Conservation (phyloP, 352 stramenopile genomes). For the Phytopythium oedochilum region DNA sequence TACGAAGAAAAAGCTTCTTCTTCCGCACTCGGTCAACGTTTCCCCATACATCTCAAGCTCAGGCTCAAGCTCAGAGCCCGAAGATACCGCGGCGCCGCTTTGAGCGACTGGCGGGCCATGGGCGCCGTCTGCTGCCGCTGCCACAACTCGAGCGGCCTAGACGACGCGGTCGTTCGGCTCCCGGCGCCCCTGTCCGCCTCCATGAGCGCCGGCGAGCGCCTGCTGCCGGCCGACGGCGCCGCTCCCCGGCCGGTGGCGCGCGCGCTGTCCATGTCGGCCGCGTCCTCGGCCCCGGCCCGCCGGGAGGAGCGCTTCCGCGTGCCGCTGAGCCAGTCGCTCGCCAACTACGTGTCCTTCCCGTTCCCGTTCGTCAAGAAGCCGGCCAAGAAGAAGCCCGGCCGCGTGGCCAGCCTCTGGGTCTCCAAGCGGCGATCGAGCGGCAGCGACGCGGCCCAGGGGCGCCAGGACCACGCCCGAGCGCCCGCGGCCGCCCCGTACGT, state of each 20-base stretch:
- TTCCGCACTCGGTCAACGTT: no score
- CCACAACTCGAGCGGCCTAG: slow-evolving; percentile 44
- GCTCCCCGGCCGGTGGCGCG: slow-evolving; percentile 1
- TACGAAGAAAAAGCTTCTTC: no score
- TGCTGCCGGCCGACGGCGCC: neutral
- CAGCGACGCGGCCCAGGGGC: neutral
- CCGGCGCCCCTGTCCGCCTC: slow-evolving; percentile 21
- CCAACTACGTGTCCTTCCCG: slow-evolving; percentile 74
- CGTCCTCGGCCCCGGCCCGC: neutral
- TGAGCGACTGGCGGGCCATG: slow-evolving; percentile 25
- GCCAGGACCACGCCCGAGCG: neutral
- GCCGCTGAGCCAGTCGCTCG: slow-evolving; percentile 48
- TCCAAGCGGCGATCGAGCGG: neutral
- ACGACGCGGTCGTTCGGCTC: slow-evolving; percentile 49
- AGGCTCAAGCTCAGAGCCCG: no score
- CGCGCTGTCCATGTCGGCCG: slow-evolving; percentile 7
- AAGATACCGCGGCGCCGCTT: no score
- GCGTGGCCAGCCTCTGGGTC: neutral
- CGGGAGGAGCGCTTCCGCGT: slow-evolving; percentile 7
- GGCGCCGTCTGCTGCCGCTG: slow-evolving; percentile 65
- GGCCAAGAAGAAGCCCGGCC: neutral
- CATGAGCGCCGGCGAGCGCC: slow-evolving; percentile 18
- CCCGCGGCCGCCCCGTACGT: slow-evolving; percentile 20
- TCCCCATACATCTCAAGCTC: no score
- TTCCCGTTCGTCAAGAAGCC: slow-evolving; percentile 63